A percentile compares a stretch with the other conserved stretches of the same genome.
These are phyloP conservation scores for Lithocarpus polystachyus DNA, from an alignment of 306 rosid species.

Conservation along the genomic window DNA sequence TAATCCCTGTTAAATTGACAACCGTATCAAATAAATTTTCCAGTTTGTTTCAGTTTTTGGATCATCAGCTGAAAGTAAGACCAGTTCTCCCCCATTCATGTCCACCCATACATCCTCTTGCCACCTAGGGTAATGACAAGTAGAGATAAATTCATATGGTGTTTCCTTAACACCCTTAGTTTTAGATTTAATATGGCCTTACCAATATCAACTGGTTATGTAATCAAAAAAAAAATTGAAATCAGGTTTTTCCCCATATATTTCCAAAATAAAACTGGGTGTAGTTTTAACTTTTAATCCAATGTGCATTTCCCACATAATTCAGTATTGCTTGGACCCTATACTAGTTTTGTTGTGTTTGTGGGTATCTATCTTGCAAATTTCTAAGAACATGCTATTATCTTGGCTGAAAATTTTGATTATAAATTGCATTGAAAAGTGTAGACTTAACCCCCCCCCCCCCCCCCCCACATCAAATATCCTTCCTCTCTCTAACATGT, in stretches of 20 bases:
- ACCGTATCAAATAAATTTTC: not conserved
- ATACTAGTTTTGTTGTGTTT: not conserved
- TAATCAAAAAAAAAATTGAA: not conserved
- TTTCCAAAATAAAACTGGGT: not conserved
- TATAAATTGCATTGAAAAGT: not conserved
- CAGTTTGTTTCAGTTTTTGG: not conserved
- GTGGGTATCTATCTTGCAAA: not conserved
- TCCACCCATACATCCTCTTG: not conserved
- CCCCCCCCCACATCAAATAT: too few relatives aligned
- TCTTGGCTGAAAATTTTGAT: not conserved
- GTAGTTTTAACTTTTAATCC: not conserved
- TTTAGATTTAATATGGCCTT: not conserved
- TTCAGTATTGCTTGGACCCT: not conserved
- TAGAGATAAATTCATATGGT: not conserved
- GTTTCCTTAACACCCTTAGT: not conserved
- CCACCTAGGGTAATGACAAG: not conserved
- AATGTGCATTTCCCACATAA: not conserved
- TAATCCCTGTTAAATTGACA: not conserved
- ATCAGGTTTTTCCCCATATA: not conserved
- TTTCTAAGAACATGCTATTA: not conserved
- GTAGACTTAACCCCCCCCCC: not conserved
- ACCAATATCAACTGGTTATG: not conserved
- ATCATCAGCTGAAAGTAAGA: not conserved
- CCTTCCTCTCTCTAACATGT: not conserved
- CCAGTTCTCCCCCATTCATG: not conserved